These are phyloP conservation scores for Microsporum audouinii DNA, from an alignment of 2,329 filamentous ascomycete species.

Conservation along the genomic window DNA sequence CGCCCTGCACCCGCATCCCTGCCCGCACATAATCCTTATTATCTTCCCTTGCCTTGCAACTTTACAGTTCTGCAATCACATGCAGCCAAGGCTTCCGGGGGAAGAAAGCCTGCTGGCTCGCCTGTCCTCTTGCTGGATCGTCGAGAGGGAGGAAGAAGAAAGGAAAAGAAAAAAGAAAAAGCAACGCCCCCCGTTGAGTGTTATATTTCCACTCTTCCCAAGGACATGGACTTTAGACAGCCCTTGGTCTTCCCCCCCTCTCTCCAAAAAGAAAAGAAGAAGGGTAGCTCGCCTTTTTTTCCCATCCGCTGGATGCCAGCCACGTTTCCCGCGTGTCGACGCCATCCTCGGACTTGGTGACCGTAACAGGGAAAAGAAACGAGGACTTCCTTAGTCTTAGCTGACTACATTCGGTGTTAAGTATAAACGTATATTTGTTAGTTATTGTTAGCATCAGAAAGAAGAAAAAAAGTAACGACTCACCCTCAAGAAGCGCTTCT, in stretches of 20 bases:
- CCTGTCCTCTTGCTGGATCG: neutral
- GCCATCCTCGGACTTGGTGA: neutral
- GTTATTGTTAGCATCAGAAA: neutral
- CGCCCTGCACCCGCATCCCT: neutral
- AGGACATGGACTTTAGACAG: neutral
- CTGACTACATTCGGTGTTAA: no score
- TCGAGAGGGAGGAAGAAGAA: neutral
- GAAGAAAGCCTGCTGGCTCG: neutral
- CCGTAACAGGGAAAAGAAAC: neutral
- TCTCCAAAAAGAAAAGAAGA: neutral
- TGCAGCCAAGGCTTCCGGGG: neutral
- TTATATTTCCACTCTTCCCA: neutral
- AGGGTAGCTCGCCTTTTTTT: neutral
- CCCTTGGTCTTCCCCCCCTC: neutral
- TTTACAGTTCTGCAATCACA: neutral
- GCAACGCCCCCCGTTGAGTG: neutral
- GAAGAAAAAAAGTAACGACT: neutral
- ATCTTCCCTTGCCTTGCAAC: neutral
- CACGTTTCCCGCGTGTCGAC: constrained; percentile 3
- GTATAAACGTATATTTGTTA: no score
- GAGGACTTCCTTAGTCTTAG: neutral
- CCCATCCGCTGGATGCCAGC: neutral
- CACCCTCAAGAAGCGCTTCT: no score
- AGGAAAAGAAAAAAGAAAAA: neutral
- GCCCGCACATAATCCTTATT: neutral